A percentile compares a stretch with the other conserved stretches of the same genome.
These are phyloP conservation scores for Brettanomyces anomalus DNA, from an alignment of 805 yeast genomes.

Conservation along the genomic window DNA sequence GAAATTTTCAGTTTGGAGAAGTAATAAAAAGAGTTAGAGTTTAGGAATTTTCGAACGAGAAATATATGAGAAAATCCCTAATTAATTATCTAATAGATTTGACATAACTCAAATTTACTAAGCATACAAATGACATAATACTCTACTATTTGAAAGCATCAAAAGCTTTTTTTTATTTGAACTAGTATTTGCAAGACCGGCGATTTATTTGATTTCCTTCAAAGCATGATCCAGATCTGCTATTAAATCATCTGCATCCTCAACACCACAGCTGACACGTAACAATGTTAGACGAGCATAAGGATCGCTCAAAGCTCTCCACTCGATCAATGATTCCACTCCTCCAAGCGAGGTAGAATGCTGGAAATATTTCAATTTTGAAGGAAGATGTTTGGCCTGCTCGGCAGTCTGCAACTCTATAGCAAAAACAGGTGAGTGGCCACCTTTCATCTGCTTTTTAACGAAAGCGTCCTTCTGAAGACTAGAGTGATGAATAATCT, in stretches of 20 bases:
- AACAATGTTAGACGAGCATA: conserved; percentile 47
- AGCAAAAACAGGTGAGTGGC: conserved; percentile 68
- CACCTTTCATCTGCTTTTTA: conserved; percentile 54
- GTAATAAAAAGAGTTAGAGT: too few relatives aligned
- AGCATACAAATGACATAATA: too few relatives aligned
- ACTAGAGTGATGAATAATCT: conserved; percentile 59
- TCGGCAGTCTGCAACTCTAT: conserved; percentile 42
- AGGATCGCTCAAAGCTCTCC: conserved; percentile 74
- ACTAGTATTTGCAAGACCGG: too few relatives aligned
- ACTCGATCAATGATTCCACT: conserved; percentile 81
- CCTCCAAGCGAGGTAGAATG: conserved; percentile 96
- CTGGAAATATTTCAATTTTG: conserved; percentile 58
- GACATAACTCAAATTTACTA: too few relatives aligned
- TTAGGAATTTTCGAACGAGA: too few relatives aligned
- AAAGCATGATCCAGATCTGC: conserved; percentile 61
- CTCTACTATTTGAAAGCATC: too few relatives aligned
- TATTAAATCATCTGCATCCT: conserved; percentile 67
- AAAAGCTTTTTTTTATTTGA: too few relatives aligned
- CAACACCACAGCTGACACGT: conserved; percentile 76
- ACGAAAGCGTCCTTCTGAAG: conserved; percentile 66
- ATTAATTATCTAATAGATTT: too few relatives aligned
- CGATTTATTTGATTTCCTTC: conserved; percentile 1
- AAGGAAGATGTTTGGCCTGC: conserved; percentile 56
- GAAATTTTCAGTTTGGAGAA: too few relatives aligned
- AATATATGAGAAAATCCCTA: too few relatives aligned